phyloP scores from a whole-genome alignment of 1,139 yeast genomes.

The Arxiozyma slooffiae region DNA sequence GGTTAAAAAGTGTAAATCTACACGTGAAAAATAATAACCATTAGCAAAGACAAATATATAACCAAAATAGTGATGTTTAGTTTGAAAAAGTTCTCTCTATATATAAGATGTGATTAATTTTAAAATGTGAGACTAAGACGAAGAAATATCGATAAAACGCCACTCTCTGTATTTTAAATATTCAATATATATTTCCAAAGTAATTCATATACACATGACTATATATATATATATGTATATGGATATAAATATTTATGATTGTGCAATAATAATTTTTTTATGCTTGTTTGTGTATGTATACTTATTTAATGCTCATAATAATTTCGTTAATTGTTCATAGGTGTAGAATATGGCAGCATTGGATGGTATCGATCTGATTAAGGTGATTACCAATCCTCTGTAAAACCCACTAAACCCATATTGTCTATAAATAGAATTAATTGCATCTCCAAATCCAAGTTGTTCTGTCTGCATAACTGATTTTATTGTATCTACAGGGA shows the following conservation, averaged over 20 bases:
- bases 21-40: background rate
- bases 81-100: too few species aligned
- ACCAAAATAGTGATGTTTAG: too few species aligned
- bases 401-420: slow-evolving; percentile 55
- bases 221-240: too few species aligned
- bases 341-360: slow-evolving; percentile 77
- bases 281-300: background rate
- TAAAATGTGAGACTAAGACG: background rate
- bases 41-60: background rate
- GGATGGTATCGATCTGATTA: slow-evolving; percentile 77
- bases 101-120: background rate
- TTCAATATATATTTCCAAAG: background rate
- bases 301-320: background rate
- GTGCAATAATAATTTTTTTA: background rate
- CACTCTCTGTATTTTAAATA: too few species aligned
- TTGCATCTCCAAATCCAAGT: slow-evolving; percentile 28
- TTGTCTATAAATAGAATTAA: slow-evolving; percentile 33
- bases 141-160: too few species aligned
- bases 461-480: slow-evolving; percentile 68
- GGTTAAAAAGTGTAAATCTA: background rate
- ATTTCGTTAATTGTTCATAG: slow-evolving; percentile 46
- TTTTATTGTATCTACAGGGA: slow-evolving; percentile 87
- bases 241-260: background rate
- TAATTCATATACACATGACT: too few species aligned
- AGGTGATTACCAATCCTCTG: slow-evolving; percentile 75